A percentile compares a stretch with the other conserved stretches of the same genome.
Conservation (phyloP, 768 basidiomycete species). For the Candolleomyces aberdarensis region DNA sequence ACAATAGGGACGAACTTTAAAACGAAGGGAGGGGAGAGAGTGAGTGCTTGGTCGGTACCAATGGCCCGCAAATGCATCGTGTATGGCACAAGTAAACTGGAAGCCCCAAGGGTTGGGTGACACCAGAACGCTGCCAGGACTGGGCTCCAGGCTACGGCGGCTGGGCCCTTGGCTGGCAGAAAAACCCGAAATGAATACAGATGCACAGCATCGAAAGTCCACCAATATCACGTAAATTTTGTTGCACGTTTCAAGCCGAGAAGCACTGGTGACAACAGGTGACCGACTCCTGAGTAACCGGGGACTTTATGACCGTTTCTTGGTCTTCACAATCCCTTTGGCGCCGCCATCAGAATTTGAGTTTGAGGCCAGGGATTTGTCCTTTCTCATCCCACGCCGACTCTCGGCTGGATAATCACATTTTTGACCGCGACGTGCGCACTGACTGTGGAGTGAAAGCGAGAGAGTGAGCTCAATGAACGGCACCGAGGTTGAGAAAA, state of each 20-base stretch:
- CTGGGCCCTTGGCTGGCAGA: neutral
- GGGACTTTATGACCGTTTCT: conserved; percentile 12
- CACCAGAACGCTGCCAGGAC: too few species aligned
- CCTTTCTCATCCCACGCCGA: conserved; percentile 64
- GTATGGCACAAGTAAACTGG: too few species aligned
- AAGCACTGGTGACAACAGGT: neutral
- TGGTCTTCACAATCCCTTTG: conserved; percentile 19
- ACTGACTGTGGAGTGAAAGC: conserved; percentile 51
- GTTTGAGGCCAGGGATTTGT: conserved; percentile 25
- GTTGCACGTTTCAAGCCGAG: neutral
- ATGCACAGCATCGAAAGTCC: neutral
- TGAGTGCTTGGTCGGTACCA: neutral
- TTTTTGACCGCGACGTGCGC: conserved; percentile 61
- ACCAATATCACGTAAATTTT: neutral
- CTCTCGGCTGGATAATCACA: conserved; percentile 74
- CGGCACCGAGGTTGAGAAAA: neutral
- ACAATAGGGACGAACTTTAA: neutral
- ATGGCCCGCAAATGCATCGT: too few species aligned
- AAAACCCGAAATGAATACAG: neutral
- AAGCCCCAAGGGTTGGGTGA: too few species aligned
- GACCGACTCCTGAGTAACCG: neutral
- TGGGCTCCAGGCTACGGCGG: too few species aligned
- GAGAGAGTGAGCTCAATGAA: conserved; percentile 17
- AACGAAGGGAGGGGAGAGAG: neutral
- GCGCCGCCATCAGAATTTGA: conserved; percentile 16